Evolutionary conservation across 164 flowering plant genomes (phyloP).

Genomic region (Nelumbo lutea): DNA sequence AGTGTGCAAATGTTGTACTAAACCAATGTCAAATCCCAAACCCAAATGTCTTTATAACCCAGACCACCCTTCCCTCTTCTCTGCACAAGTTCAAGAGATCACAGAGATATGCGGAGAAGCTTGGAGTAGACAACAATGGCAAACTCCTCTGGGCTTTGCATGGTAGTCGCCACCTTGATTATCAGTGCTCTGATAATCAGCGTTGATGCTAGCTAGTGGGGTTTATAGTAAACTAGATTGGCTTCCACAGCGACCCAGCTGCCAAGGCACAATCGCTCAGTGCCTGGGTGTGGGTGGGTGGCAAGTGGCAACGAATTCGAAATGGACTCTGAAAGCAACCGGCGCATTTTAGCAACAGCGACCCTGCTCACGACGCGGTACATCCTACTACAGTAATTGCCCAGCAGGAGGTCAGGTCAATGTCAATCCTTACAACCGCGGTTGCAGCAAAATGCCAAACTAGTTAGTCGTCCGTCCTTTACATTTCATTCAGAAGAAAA

Average conservation of each 20-base stretch:
- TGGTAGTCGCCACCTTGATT: slow-evolving; percentile 7
- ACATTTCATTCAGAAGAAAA: too few relatives aligned
- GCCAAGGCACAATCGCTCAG: slow-evolving; percentile 52
- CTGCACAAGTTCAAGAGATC: background rate
- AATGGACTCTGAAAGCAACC: slow-evolving; percentile 63
- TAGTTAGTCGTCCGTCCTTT: too few relatives aligned
- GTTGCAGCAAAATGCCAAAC: too few relatives aligned
- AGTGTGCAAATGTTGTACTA: slow-evolving; percentile 2
- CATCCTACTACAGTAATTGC: too few relatives aligned
- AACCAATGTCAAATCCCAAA: background rate
- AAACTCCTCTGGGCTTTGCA: slow-evolving; percentile 1
- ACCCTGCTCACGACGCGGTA: too few relatives aligned
- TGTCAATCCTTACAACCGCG: too few relatives aligned
- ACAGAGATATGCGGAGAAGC: background rate
- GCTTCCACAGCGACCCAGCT: slow-evolving; percentile 36
- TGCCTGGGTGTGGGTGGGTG: slow-evolving; percentile 27
- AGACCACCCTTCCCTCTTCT: background rate
- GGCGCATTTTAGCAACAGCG: too few relatives aligned
- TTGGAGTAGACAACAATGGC: slow-evolving; percentile 2
- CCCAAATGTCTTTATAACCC: slow-evolving; percentile 7
- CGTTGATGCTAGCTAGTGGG: slow-evolving; percentile 21
- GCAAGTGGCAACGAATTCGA: slow-evolving; percentile 45
- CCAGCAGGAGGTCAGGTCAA: too few relatives aligned
- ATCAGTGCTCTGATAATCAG: slow-evolving; percentile 3
- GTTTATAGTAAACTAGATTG: slow-evolving; percentile 24